Evolutionary conservation across 139 green algal species (phyloP).

Genomic region (Micractinium conductrix): DNA sequence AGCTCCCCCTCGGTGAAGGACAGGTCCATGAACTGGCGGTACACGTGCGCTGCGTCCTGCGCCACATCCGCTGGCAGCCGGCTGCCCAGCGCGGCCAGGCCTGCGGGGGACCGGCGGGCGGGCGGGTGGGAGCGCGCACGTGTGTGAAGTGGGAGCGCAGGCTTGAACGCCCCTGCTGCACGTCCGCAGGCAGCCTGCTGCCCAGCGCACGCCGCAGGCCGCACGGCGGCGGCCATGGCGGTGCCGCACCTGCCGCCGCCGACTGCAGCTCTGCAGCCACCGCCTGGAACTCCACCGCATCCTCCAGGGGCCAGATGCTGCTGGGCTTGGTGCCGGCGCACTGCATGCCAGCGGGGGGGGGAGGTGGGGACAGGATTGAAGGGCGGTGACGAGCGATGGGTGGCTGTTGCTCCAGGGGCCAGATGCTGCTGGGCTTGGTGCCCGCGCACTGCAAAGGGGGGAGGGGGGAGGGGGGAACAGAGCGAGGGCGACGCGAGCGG

Average conservation of each 20-base stretch:
- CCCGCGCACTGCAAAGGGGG: not conserved
- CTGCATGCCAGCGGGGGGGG: not conserved
- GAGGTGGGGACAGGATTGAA: not conserved
- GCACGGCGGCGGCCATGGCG: too few relatives aligned
- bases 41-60: constrained; percentile 18
- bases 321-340: not conserved
- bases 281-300: constrained; percentile 43
- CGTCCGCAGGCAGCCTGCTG: too few relatives aligned
- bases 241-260: constrained; percentile 1
- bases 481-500: not conserved
- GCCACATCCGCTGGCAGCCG: constrained; percentile 25
- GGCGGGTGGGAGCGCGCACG: too few relatives aligned
- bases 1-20: constrained; percentile 35
- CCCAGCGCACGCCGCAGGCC: not conserved
- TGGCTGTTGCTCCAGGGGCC: constrained; percentile 43
- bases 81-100: not conserved
- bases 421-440: constrained; percentile 24
- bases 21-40: constrained; percentile 29
- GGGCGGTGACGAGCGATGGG: too few relatives aligned
- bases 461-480: too few relatives aligned
- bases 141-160: too few relatives aligned
- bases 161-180: too few relatives aligned
- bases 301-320: constrained; percentile 46
- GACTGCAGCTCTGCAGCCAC: constrained; percentile 12
- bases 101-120: not conserved